Evolutionary conservation across 2,329 filamentous ascomycete species (phyloP).

Genomic region (Fusarium torreyae): DNA sequence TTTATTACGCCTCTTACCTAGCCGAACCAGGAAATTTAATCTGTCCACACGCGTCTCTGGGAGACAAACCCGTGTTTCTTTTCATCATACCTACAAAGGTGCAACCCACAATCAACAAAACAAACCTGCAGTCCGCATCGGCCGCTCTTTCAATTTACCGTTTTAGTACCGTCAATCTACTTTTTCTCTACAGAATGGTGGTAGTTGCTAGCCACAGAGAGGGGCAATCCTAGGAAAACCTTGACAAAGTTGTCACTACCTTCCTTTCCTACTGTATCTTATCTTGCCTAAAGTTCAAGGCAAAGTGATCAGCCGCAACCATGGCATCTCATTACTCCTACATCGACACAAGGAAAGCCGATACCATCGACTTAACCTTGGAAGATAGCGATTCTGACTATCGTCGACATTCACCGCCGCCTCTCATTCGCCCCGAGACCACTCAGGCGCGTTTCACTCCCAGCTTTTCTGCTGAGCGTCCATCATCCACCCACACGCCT

Average conservation of each 20-base stretch:
- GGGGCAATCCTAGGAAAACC: conserved; percentile 49
- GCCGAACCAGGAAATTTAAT: conserved; percentile 18
- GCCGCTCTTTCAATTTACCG: neutral
- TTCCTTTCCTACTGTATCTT: conserved; percentile 12
- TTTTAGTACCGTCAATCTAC: conserved; percentile 8
- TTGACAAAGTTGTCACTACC: conserved; percentile 33
- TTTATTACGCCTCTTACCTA: conserved; percentile 15
- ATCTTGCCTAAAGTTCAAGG: conserved; percentile 29
- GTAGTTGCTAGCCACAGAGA: conserved; percentile 44
- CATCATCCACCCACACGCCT: conserved; percentile 35
- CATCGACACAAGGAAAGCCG: conserved; percentile 13
- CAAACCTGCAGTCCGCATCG: conserved; percentile 16
- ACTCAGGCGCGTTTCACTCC: conserved; percentile 32
- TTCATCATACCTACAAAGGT: conserved; percentile 33
- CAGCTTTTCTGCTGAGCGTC: conserved; percentile 18
- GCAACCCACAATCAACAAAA: conserved; percentile 21
- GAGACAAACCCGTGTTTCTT: conserved; percentile 37
- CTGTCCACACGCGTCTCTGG: conserved; percentile 41
- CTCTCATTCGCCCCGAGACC: conserved; percentile 12
- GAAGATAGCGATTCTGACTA: conserved; percentile 22
- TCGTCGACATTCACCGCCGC: conserved; percentile 1
- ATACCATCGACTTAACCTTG: conserved; percentile 44
- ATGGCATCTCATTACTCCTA: conserved; percentile 25
- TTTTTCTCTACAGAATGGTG: conserved; percentile 44
- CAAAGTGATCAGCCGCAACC: conserved; percentile 38